Evolutionary conservation across 257 asterid genomes (phyloP), one percentile per base, ranked within the genome.

Genomic region (Fraxinus americana): DNA sequence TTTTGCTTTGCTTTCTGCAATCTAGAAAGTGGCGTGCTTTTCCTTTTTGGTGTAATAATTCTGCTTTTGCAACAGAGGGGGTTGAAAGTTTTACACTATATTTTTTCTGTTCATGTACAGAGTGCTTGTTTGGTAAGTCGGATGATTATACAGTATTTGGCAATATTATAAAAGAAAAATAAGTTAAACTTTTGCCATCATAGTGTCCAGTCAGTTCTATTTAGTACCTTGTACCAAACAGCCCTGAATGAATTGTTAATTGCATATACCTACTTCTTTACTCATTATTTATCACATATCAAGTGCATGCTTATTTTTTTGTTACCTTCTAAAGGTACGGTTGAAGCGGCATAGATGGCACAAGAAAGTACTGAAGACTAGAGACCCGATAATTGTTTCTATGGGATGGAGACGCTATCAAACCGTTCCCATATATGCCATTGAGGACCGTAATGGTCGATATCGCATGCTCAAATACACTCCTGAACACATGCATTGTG

Each of bases 331-430:
- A 63, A 81, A 96, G 99, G 94, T 87, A 72, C 94, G 97, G 43
- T 65, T 96, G 67, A 96, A 96, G 91, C 88, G 97, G 70, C 99
- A 96, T 80, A 88, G 99, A 80, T 95, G 99, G 99, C 99, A 93
- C 87, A 93, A 89, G 89, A 95, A 93, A 87, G 93, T 95, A 41
- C 76, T 95, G 86, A 95, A 93, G 89, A 93, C 97, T 70, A 91
- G 99, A 90, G 99, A 95, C 83, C 98, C 99, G 25, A 88, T 95
- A 68, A 93, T 93, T 84, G 93, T 95, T 84, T 95, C 99, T 54
- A 86, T 95, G 86, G 99, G 99, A 74, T 95, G 99, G 99, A 94
- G 99, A 70, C 97, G 97, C 19, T 95, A 93, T 83, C 99, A 95
- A 82, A 95, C 99, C 74, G 78, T 89, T 41, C 99, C 98, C 16